Percentiles rank a stretch among this genome's conserved stretches.
Evolutionary conservation across 768 basidiomycete genomes (phyloP).

Genomic region (Lactarius pseudohatsudake): DNA sequence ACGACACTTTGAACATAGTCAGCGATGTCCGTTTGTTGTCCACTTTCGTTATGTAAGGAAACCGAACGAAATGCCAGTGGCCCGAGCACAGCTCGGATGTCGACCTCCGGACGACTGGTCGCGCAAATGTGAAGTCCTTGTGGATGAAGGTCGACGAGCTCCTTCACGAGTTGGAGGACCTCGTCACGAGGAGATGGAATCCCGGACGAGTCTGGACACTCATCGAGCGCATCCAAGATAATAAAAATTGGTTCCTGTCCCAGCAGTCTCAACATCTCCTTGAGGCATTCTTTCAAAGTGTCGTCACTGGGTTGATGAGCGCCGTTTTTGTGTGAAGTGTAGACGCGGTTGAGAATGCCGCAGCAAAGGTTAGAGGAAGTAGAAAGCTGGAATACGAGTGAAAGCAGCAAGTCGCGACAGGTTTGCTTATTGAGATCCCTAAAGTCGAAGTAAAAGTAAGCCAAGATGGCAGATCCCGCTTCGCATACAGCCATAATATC

Average conservation of each 20-base stretch:
- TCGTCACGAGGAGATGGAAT: not conserved
- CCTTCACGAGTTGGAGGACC: not conserved
- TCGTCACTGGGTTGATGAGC: not conserved
- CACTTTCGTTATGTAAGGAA: not conserved
- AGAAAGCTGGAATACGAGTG: not conserved
- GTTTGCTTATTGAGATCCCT: not conserved
- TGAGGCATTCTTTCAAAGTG: not conserved
- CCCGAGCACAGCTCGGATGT: not conserved
- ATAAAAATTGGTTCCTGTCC: not conserved
- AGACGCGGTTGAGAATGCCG: not conserved
- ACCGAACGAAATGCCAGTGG: not conserved
- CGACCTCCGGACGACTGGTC: no score
- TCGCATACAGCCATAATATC: not conserved
- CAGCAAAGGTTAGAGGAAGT: not conserved
- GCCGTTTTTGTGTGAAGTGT: not conserved
- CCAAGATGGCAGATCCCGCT: not conserved
- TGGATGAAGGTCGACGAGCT: not conserved
- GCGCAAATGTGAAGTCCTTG: no score
- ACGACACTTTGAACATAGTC: not conserved
- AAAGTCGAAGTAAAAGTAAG: not conserved
- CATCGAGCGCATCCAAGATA: not conserved
- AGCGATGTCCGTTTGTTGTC: not conserved
- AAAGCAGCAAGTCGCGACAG: not conserved
- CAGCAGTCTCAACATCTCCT: not conserved
- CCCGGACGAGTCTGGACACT: not conserved